A percentile compares a stretch with the other conserved stretches of the same genome.
Evolutionary conservation across 768 basidiomycete species (phyloP).

Genomic region (Suillus subalutaceus): DNA sequence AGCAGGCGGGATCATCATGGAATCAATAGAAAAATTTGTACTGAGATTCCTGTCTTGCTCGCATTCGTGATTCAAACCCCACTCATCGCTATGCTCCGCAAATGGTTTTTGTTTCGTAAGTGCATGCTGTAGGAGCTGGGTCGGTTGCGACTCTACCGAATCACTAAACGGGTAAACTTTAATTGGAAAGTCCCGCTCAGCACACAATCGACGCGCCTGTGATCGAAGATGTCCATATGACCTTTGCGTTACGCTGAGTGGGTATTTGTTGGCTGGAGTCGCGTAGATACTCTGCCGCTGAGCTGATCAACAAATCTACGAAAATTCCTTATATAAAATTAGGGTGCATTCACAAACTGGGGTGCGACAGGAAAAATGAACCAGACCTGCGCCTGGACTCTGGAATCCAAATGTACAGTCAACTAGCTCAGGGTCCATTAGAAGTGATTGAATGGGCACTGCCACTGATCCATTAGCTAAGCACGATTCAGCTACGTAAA

Average conservation of each 20-base stretch:
- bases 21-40: constrained; percentile 45
- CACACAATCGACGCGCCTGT: constrained; percentile 38
- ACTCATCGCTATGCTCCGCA: constrained; percentile 17
- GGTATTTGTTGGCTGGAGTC: neutral
- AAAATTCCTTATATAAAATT: neutral
- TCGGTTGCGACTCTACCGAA: constrained; percentile 53
- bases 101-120: constrained; percentile 32
- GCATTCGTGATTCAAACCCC: constrained; percentile 20
- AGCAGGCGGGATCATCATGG: constrained; percentile 38
- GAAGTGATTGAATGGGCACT: neutral
- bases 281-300: neutral
- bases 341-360: neutral
- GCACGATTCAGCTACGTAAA: neutral
- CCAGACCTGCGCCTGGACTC: neutral
- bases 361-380: neutral
- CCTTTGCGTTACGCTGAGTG: neutral
- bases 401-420: neutral
- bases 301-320: neutral
- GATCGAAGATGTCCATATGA: constrained; percentile 40
- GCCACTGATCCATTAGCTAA: neutral
- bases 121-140: constrained; percentile 53
- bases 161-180: constrained; percentile 37
- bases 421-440: constrained; percentile 15
- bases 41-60: constrained; percentile 25
- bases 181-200: constrained; percentile 18